Evolutionary conservation across 208 protist species (phyloP), one percentile per base, ranked within the genome.

Genomic region (Wallacemonas sp.): DNA sequence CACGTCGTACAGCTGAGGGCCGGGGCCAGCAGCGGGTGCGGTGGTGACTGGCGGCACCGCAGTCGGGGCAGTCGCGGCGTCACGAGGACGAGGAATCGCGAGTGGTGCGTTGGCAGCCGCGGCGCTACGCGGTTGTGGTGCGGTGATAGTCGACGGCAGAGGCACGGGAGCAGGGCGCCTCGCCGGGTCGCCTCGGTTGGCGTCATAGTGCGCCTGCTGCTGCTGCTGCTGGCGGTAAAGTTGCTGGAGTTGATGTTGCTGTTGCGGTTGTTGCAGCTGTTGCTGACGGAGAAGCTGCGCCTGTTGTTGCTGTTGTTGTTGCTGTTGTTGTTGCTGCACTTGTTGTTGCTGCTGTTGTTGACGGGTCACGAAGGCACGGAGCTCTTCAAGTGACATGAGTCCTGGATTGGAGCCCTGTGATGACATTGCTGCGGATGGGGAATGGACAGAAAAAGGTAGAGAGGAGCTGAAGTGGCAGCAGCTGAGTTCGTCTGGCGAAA

Each of bases 241-340:
- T 23, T 71, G 72, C 36, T 76, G 72, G 3, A n/a, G 47, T 30
- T 70, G 47, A 21, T 71, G 47, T 44, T 72, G 62, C 11, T 81
- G 72, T 54, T 78, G 76, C 55, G 73, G 60, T 17, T 58, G 60
- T 52, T 76, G 69, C 12, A 69, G 64, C 23, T 68, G 64, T 39
- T 48, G 41, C 32, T 54, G 60, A 26, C 64, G 32, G 32, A 29
- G 36, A 41, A 41, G 36, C 6, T 23, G 21, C 24, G 39, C 17
- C 27, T 21, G 30, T 61, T 36, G 46, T 27, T 58, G 49, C 33
- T 47, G 19, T 24, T 24, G 11, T 52, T 21, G n/a, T 26, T 26
- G 27, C 29, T 5, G 63, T 23, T 21, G 29, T 14, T 9, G 47
- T 23, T 16, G 29, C 17, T 65, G 41, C 17, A 16, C 44, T n/a